Evolutionary conservation across 2,329 filamentous ascomycete genomes (phyloP).

Genomic region (Epichloe gansuensis): DNA sequence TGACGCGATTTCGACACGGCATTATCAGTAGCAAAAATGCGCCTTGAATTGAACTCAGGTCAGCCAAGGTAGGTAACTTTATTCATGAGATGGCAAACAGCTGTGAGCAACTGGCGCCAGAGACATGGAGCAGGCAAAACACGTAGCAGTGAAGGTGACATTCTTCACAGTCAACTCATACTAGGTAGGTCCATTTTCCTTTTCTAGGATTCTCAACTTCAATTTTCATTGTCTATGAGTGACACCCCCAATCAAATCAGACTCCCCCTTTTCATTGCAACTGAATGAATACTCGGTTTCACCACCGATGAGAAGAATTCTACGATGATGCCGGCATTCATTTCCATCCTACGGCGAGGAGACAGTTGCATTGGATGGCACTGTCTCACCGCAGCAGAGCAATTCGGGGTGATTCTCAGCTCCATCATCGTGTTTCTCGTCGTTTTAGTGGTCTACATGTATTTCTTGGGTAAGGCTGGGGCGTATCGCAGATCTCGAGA

Average conservation of each 20-base stretch:
- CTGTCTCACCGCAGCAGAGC: constrained; percentile 25
- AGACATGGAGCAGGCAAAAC: neutral
- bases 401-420: constrained; percentile 29
- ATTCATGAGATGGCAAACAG: neutral
- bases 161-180: neutral
- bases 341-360: neutral
- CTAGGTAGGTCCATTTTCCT: too few species aligned
- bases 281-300: neutral
- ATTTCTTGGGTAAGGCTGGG: constrained; percentile 19
- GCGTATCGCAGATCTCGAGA: neutral
- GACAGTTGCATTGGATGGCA: constrained; percentile 23
- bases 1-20: too few species aligned
- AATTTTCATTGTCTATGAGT: too few species aligned
- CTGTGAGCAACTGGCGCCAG: neutral
- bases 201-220: too few species aligned
- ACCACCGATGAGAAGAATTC: neutral
- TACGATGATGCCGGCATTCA: neutral
- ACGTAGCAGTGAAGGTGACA: neutral
- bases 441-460: constrained; percentile 21
- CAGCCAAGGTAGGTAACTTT: too few species aligned
- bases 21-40: too few species aligned
- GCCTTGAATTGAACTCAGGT: too few species aligned
- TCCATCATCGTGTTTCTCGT: constrained; percentile 17
- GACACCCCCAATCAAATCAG: too few species aligned
- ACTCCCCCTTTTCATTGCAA: neutral